These are phyloP conservation scores for Dothidotthia symphoricarpi DNA, from an alignment of 2,329 filamentous ascomycete species.

Conservation along the genomic window DNA sequence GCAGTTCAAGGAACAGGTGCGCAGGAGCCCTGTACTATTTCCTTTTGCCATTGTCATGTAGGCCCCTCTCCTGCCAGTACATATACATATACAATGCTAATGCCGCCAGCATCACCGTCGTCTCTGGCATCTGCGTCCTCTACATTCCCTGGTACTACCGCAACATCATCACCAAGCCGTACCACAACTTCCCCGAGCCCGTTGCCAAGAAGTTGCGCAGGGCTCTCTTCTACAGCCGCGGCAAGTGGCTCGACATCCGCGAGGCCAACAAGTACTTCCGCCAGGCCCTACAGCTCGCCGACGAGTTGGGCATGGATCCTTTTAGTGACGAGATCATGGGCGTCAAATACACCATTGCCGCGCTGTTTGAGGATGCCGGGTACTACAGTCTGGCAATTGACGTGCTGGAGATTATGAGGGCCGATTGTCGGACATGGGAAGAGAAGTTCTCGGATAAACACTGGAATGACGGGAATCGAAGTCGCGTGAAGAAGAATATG, in stretches of 20 bases:
- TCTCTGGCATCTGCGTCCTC: conserved; percentile 39
- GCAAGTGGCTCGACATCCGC: conserved; percentile 66
- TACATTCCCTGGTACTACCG: conserved; percentile 51
- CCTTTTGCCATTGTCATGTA: conserved; percentile 36
- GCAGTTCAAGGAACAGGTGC: conserved; percentile 37
- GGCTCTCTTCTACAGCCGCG: conserved; percentile 77
- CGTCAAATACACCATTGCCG: conserved; percentile 77
- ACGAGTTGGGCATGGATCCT: conserved; percentile 75
- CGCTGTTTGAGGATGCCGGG: conserved; percentile 74
- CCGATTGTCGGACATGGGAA: conserved; percentile 61
- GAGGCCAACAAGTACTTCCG: conserved; percentile 81
- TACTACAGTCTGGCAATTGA: conserved; percentile 69
- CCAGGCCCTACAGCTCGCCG: conserved; percentile 70
- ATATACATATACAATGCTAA: conserved; percentile 5
- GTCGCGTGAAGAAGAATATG: conserved; percentile 68
- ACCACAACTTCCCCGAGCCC: conserved; percentile 63
- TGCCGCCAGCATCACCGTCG: conserved; percentile 36
- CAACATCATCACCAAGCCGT: conserved; percentile 48
- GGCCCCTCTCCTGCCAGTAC: neutral
- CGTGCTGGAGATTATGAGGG: conserved; percentile 72
- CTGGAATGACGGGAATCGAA: conserved; percentile 51
- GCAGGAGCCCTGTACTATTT: conserved; percentile 42
- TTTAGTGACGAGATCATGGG: conserved; percentile 90
- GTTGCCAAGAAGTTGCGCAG: conserved; percentile 76
- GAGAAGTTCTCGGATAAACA: conserved; percentile 46